Conservation (phyloP, 2,329 filamentous ascomycete genomes). For the Cyphellophora attinorum region DNA sequence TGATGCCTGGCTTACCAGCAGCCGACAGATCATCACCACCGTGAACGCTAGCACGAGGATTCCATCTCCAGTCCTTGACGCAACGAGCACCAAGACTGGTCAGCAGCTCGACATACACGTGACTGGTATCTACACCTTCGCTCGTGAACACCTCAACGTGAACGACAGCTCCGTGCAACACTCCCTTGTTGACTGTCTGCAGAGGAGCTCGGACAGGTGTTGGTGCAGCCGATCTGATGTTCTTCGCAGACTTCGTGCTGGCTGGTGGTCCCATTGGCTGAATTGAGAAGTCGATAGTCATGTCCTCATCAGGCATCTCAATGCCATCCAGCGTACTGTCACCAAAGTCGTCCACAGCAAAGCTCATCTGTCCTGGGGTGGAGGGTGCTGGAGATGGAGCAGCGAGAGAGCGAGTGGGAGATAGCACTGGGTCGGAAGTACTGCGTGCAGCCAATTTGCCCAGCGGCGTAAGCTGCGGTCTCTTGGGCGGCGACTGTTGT, state of each 20-base stretch:
- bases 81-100: conserved; percentile 73
- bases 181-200: conserved; percentile 17
- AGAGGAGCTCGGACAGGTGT: conserved; percentile 14
- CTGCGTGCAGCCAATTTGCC: background rate
- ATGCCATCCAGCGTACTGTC: conserved; percentile 17
- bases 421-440: background rate
- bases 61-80: conserved; percentile 68
- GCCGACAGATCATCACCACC: conserved; percentile 22
- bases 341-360: conserved; percentile 15
- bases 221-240: background rate
- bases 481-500: background rate
- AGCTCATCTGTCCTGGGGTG: conserved; percentile 16
- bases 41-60: conserved; percentile 38
- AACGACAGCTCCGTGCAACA: conserved; percentile 64
- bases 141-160: conserved; percentile 77
- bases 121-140: conserved; percentile 70
- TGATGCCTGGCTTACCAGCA: conserved; percentile 57
- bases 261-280: background rate
- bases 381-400: conserved; percentile 14
- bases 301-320: conserved; percentile 13
- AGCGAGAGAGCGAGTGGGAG: conserved; percentile 12
- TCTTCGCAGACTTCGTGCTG: conserved; percentile 2
- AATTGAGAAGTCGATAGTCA: conserved; percentile 5
- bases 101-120: conserved; percentile 71
- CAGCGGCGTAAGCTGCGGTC: background rate